Base-by-base conservation (phyloP, 768 basidiomycete genomes). In the Boletus tylopilopsis region DNA sequence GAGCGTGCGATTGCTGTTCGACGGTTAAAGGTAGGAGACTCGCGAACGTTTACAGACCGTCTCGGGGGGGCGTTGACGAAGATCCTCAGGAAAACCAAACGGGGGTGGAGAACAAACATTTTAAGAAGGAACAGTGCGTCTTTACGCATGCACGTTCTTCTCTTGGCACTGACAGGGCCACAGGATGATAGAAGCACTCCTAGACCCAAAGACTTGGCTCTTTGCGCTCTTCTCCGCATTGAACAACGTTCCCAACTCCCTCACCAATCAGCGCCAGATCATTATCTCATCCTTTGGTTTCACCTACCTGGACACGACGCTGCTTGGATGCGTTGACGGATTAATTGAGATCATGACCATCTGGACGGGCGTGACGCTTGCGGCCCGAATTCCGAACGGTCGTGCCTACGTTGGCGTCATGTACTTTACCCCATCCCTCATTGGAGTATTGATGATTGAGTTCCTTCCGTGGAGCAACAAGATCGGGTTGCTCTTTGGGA, bases 101-200 rank as follows among this genome's bases (percentile, higher is more conserved):
- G 0, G 89, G 88, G 25, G 78, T 89, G 10, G 88, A 90, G 67
- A 90, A 87, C 61, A 91, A 90, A 58, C 76, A 75, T 45, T 90
- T 87, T 70, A 90, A 90, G 70, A 79, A 74, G 45, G 84, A 87
- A 32, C 88, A 90, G 87, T 87, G 47, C 54, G 84, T 74, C 10
- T 19, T 29, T 1, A 23, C 18, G 2, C 13, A 13, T n/a, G 33
- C 5, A 9, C 10, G 11, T 29, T 13, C 36, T 5, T 32, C 25
- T 18, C 39, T 16, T 33, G 11, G 10, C 2, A 18, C 18, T 50
- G 24, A 55, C 12, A 16, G 3, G 10, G 3, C 18, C 6, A 6
- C 58, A 87, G 85, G 64, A 76, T 89, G 74, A 75, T 79, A 19
- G 87, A 89, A 60, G 81, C 85, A 0, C 68, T 88, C 5, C 51